Percentiles rank a stretch among this genome's conserved stretches.
phyloP scores from a whole-genome alignment of 768 basidiomycete genomes.

The Podaxis sp. region DNA sequence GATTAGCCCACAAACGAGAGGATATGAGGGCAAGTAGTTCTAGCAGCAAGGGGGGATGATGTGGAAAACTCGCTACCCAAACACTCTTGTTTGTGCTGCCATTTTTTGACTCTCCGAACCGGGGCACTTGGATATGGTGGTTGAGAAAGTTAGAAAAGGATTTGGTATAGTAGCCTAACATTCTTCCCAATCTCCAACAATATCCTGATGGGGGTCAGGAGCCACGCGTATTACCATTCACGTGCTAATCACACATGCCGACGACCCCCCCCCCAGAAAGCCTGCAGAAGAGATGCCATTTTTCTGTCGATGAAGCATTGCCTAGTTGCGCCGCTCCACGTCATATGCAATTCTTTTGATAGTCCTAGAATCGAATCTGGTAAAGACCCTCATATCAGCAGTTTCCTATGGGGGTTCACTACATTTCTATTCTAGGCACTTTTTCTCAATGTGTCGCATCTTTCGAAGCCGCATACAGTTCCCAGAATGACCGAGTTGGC shows the following conservation, averaged over 20 bases:
- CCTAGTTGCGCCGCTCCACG: background rate
- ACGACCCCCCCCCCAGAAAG: background rate
- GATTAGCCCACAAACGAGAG: background rate
- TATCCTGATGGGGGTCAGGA: background rate
- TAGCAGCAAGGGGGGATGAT: too few species aligned
- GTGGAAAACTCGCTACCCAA: too few species aligned
- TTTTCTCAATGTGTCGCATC: slow-evolving; percentile 1
- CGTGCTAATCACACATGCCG: slow-evolving; percentile 1
- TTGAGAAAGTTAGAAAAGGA: background rate
- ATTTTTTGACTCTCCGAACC: background rate
- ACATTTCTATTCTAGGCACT: background rate
- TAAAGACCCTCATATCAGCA: background rate
- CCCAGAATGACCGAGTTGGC: background rate
- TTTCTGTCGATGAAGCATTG: background rate
- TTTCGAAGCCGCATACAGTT: background rate
- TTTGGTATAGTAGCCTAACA: too few species aligned
- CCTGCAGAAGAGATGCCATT: background rate
- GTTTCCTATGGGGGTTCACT: background rate
- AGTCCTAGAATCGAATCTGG: background rate
- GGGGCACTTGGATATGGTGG: background rate
- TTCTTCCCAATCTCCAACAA: background rate
- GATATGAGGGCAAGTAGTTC: too few species aligned
- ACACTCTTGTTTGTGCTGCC: background rate
- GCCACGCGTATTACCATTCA: background rate
- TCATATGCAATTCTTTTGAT: background rate